Evolutionary conservation across 2,329 filamentous ascomycete species (phyloP), one percentile per base, ranked within the genome.

Genomic region (Xylariaceae sp.): DNA sequence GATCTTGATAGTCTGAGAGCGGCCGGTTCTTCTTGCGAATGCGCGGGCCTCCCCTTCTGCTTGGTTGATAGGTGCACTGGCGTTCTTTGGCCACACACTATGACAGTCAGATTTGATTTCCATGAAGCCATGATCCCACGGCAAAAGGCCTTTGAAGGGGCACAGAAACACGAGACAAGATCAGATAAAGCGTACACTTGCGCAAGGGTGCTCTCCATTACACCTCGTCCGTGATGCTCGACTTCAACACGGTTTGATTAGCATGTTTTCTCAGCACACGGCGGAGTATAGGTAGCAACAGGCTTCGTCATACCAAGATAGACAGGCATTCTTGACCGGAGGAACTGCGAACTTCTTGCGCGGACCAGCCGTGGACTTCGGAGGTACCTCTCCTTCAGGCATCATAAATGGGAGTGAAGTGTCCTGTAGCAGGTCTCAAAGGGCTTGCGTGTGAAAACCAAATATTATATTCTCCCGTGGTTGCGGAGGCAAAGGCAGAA

Each of bases 301-400:
- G 26, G 30, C 19, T 30, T 38, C 37, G 42, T 39, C 66, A 44
- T 65, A 74, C 71, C 71, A 74, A 39, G 70, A 65, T 42, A 74
- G 62, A 49, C 72, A 74, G 17, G 72, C 72, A 38, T 71, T 62
- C 54, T 74, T 75, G 19, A 74, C 71, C 2, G 72, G 72, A 37
- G 71, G 72, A 19, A 64, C 62, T 34, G 66, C 65, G 51, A 70
- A 69, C 53, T 69, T 70, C 60, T 65, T 66, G 47, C 59, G 52
- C 34, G 43, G 41, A 37, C 37, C 52, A 15, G 39, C 48, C 42
- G 40, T 30, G 34, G 49, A 34, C 49, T 48, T 53, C 37, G 52
- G 42, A 33, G 44, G 38, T 43, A 50, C 48, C 15, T 51, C 53
- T 45, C 47, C 43, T 37, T 57, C 53, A 39, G 53, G 47, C 53